Conservation (phyloP, 495 filamentous ascomycete genomes). For the Podospora anserina region DNA sequence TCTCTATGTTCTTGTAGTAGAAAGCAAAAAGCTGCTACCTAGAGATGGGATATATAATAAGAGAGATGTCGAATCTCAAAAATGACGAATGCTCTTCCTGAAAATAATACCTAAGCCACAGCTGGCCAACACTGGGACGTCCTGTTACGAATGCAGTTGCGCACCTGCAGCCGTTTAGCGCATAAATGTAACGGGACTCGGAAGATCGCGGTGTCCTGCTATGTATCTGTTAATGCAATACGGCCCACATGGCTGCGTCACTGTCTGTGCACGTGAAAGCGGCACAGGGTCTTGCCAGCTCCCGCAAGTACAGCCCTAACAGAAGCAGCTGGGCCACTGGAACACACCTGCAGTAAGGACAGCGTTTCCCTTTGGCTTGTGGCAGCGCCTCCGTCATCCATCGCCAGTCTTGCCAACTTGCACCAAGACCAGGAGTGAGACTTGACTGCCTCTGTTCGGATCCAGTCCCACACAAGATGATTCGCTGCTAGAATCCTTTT, state of each 20-base stretch:
- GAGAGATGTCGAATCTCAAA: background rate
- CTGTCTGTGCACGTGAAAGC: background rate
- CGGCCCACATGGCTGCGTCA: background rate
- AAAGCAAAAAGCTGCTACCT: background rate
- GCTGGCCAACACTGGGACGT: slow-evolving; percentile 6
- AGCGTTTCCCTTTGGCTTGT: slow-evolving; percentile 22
- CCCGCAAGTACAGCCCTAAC: slow-evolving; percentile 5
- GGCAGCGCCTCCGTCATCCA: slow-evolving; percentile 17
- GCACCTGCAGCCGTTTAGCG: slow-evolving; percentile 12
- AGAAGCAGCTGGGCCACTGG: background rate
- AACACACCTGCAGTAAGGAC: slow-evolving; percentile 19
- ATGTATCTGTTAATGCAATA: slow-evolving; percentile 14
- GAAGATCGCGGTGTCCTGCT: background rate
- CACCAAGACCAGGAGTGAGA: slow-evolving; percentile 11
- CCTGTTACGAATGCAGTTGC: slow-evolving; percentile 10
- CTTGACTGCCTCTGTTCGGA: background rate
- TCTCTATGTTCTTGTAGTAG: background rate
- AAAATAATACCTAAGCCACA: background rate
- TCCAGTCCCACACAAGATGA: slow-evolving; percentile 21
- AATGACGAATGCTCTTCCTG: slow-evolving; percentile 4
- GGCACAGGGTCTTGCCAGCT: background rate
- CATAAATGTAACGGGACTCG: slow-evolving; percentile 3
- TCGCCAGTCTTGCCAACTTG: slow-evolving; percentile 27
- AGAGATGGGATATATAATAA: background rate
- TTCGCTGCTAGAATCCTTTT: slow-evolving; percentile 18